phyloP scores from a whole-genome alignment of 2,329 filamentous ascomycete genomes.

The Berkeleyomyces basicola region DNA sequence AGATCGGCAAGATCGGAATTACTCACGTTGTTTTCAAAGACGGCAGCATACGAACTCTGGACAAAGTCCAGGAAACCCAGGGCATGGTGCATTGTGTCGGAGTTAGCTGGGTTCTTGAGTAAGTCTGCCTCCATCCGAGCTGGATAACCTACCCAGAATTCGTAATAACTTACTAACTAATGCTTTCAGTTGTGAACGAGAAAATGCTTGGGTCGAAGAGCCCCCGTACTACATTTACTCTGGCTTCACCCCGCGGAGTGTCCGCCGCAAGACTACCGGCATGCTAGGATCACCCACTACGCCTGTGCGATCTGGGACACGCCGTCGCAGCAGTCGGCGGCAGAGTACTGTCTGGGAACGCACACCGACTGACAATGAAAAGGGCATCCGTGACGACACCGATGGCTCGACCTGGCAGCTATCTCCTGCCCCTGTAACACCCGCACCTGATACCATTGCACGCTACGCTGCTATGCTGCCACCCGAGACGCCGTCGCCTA shows the following conservation, averaged over 20 bases:
- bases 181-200: conserved; percentile 49
- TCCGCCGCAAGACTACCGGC: conserved; percentile 67
- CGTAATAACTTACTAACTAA: conserved; percentile 18
- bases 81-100: conserved; percentile 74
- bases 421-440: conserved; percentile 41
- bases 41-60: conserved; percentile 60
- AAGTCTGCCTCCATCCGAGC: conserved; percentile 25
- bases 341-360: conserved; percentile 39
- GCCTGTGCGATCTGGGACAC: conserved; percentile 30
- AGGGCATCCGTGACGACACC: conserved; percentile 19
- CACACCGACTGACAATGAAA: conserved; percentile 29
- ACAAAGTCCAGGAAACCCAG: conserved; percentile 57
- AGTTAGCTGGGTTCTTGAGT: conserved; percentile 79
- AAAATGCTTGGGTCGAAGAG: conserved; percentile 64
- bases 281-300: conserved; percentile 28
- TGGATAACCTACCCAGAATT: background rate
- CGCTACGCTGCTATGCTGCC: conserved; percentile 33
- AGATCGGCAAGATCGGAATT: conserved; percentile 47
- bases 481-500: conserved; percentile 28
- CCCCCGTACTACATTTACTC: conserved; percentile 52
- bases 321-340: conserved; percentile 31
- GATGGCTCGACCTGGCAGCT: conserved; percentile 31
- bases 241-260: conserved; percentile 48
- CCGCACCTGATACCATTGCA: conserved; percentile 37
- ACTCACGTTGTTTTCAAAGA: conserved; percentile 88